phyloP scores from a whole-genome alignment of 257 asterid genomes.

The Anisodus tanguticus region DNA sequence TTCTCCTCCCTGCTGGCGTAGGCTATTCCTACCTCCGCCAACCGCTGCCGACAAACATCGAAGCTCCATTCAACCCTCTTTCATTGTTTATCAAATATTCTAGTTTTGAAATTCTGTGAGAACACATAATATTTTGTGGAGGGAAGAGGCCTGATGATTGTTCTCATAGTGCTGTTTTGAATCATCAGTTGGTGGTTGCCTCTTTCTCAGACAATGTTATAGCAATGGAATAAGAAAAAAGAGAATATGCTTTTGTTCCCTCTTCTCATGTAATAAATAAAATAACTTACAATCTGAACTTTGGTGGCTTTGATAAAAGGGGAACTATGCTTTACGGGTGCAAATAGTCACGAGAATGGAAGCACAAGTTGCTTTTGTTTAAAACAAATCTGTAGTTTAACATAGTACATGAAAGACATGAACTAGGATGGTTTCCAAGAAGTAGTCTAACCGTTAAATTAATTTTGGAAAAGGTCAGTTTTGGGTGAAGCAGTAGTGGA shows the following conservation, averaged over 20 bases:
- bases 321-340: not conserved
- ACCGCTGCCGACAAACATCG: not conserved
- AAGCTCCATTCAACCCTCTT: not conserved
- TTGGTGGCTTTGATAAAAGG: not conserved
- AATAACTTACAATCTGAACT: not conserved
- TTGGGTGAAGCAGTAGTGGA: conserved; percentile 2
- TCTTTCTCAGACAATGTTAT: not conserved
- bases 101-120: conserved; percentile 9
- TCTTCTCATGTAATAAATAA: not conserved
- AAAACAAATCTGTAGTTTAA: not conserved
- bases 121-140: not conserved
- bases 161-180: not conserved
- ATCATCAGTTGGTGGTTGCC: not conserved
- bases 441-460: not conserved
- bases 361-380: not conserved
- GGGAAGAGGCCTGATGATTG: not conserved
- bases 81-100: not conserved
- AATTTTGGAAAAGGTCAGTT: conserved; percentile 1
- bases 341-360: not conserved
- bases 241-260: not conserved
- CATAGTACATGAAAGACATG: conserved; percentile 2
- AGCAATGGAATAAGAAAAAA: not conserved
- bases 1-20: not conserved
- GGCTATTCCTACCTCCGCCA: not conserved
- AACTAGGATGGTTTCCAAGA: not conserved